Conservation (phyloP, 371 early-diverging fungal genomes). For the Apophysomyces sp. region DNA sequence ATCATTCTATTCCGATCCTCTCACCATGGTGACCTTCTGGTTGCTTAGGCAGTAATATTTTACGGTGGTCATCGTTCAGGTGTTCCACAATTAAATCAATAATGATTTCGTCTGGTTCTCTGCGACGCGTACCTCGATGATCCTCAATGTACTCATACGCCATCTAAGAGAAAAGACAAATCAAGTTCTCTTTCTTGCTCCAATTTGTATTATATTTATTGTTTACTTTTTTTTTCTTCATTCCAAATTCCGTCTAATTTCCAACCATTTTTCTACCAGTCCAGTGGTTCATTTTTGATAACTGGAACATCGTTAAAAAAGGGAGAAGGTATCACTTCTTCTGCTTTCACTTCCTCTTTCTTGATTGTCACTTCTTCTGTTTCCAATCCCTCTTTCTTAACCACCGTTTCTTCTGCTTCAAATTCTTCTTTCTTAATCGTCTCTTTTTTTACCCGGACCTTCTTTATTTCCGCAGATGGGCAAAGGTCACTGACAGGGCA, state of each 20-base stretch:
- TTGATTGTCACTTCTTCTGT: constrained; percentile 1
- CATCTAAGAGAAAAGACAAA: not conserved
- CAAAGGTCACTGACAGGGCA: constrained; percentile 85
- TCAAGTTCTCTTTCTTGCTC: not conserved
- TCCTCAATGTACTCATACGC: not conserved
- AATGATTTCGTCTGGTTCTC: not conserved
- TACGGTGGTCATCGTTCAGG: not conserved
- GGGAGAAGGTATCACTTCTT: not conserved
- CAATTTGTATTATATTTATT: not conserved
- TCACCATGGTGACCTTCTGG: not conserved
- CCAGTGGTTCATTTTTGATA: constrained; percentile 5
- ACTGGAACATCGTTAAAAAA: not conserved
- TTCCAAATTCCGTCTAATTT: not conserved
- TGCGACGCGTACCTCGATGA: not conserved
- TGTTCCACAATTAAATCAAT: not conserved
- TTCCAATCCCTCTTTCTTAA: not conserved
- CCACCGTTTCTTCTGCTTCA: not conserved
- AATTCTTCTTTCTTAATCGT: not conserved
- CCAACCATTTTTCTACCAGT: constrained; percentile 9
- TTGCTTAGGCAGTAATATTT: not conserved
- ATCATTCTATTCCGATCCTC: not conserved
- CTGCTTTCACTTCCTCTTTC: not conserved
- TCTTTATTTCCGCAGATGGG: constrained; percentile 49
- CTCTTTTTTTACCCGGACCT: constrained; percentile 11
- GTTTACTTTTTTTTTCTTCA: not conserved